Base-by-base conservation (phyloP, 306 rosid genomes). In the Hippophae tibetana region DNA sequence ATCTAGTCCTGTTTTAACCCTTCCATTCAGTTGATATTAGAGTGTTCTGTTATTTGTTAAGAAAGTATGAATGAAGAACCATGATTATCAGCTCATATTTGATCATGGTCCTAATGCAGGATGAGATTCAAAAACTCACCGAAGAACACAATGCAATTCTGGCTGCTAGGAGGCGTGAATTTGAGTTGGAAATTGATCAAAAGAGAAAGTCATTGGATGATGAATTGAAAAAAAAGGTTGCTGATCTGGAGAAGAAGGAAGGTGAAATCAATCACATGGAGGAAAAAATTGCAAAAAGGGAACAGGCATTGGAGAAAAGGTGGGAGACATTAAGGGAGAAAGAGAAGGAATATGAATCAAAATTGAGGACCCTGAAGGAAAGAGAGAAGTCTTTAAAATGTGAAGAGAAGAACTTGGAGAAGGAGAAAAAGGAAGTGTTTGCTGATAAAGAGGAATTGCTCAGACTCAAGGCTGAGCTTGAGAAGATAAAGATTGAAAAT, bases 301-400 rank as follows among this genome's bases (percentile, higher is more conserved):
- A 92, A 72, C 89, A 81, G 68, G 93, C 90, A 18, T 61, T 92
- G 73, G 99, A 78, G 69, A 92, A 83, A 81, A 88, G 72, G 77
- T 66, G 69, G 48, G 99, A 88, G 63, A 92, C 88, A 72, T 76
- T 88, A 54, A 80, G 83, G 83, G 96, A 88, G 78, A 92, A 88
- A 84, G 99, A 92, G 81, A 84, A 72, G 58, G 89, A 85, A 56
- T 69, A 76, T 73, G 99, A 92, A 64, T 49, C 73, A 14, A 92
- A 88, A 72, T 60, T 84, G 60, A 92, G 82, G 77, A 79, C 78
- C 47, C 57, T 85, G 71, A 88, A 80, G 77, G 95, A 86, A 80
- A 82, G 70, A 69, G 99, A 88, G 62, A 84, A 81, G 76, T 71
- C 82, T 52, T 8, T 82, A 47, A 84, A 75, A 67, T 67, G 69